Percentiles rank a stretch among this genome's conserved stretches.
Evolutionary conservation across 768 basidiomycete genomes (phyloP).

Genomic region (Termitomyces eurrhizus): DNA sequence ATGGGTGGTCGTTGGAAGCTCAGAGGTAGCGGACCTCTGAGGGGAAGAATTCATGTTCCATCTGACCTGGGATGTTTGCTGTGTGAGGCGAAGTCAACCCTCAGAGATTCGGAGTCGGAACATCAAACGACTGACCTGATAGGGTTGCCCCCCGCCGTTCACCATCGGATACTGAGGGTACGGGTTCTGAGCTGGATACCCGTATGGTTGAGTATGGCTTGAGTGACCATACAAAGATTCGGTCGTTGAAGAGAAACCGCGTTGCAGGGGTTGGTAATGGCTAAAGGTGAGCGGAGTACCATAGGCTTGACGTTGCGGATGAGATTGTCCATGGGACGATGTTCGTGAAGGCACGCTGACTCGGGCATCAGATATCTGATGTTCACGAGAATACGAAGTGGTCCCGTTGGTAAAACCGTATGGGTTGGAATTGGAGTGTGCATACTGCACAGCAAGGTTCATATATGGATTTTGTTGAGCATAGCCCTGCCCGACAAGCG

Average conservation of each 20-base stretch:
- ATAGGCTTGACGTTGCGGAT: conserved; percentile 18
- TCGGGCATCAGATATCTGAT: conserved; percentile 8
- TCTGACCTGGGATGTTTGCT: conserved; percentile 16
- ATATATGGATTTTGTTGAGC: conserved; percentile 11
- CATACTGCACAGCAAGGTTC: conserved; percentile 7
- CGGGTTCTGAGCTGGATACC: conserved; percentile 13
- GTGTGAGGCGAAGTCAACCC: background rate
- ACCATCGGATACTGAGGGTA: conserved; percentile 12
- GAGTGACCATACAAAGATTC: conserved; percentile 17
- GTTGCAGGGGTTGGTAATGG: conserved; percentile 45
- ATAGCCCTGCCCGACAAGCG: conserved; percentile 13
- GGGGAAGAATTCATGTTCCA: conserved; percentile 19
- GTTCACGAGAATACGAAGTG: conserved; percentile 8
- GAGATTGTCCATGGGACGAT: conserved; percentile 10
- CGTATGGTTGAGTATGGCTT: conserved; percentile 21
- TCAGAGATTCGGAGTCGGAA: background rate
- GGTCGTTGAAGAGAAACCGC: conserved; percentile 28
- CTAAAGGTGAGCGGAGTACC: conserved; percentile 34
- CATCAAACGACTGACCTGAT: conserved; percentile 12
- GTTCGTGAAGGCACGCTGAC: background rate
- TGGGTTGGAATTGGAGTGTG: conserved; percentile 6
- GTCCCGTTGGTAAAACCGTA: conserved; percentile 13
- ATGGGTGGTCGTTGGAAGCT: background rate
- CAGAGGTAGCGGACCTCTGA: conserved; percentile 13
- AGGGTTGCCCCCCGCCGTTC: conserved; percentile 13